These are phyloP conservation scores for Phytophthora ramorum DNA, from an alignment of 352 stramenopile species.

Conservation along the genomic window DNA sequence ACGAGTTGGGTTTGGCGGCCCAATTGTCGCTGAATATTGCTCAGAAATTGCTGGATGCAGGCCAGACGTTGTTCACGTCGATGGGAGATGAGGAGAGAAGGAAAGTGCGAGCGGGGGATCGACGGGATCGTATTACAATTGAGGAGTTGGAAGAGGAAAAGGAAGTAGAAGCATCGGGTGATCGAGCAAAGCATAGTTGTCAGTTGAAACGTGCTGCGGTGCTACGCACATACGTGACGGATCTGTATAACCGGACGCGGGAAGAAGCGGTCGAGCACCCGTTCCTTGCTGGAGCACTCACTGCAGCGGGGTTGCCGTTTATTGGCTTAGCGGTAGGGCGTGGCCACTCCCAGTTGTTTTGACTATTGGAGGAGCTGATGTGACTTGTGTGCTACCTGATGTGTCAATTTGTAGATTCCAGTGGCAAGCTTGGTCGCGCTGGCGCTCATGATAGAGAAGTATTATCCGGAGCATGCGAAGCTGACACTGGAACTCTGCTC, in stretches of 20 bases:
- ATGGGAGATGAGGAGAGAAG: conserved; percentile 68
- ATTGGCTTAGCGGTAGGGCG: conserved; percentile 73
- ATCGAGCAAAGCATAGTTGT: conserved; percentile 1
- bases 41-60: conserved; percentile 74
- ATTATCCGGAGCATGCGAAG: conserved; percentile 77
- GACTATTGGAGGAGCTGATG: neutral
- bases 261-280: conserved; percentile 59
- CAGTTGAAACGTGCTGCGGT: conserved; percentile 37
- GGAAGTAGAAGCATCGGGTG: conserved; percentile 7
- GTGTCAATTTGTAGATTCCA: conserved; percentile 55
- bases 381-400: neutral
- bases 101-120: conserved; percentile 42
- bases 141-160: conserved; percentile 65
- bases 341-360: neutral
- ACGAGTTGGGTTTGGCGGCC: conserved; percentile 69
- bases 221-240: conserved; percentile 56
- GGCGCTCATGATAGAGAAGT: conserved; percentile 80
- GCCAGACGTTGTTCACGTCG: conserved; percentile 74
- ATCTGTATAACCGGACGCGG: conserved; percentile 50
- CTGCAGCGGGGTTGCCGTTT: conserved; percentile 70
- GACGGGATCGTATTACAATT: conserved; percentile 70
- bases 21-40: conserved; percentile 81
- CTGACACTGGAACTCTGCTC: conserved; percentile 70
- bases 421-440: conserved; percentile 73
- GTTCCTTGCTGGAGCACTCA: conserved; percentile 66